Conservation (phyloP, 2,329 filamentous ascomycete species). For the Madurella mycetomatis region DNA sequence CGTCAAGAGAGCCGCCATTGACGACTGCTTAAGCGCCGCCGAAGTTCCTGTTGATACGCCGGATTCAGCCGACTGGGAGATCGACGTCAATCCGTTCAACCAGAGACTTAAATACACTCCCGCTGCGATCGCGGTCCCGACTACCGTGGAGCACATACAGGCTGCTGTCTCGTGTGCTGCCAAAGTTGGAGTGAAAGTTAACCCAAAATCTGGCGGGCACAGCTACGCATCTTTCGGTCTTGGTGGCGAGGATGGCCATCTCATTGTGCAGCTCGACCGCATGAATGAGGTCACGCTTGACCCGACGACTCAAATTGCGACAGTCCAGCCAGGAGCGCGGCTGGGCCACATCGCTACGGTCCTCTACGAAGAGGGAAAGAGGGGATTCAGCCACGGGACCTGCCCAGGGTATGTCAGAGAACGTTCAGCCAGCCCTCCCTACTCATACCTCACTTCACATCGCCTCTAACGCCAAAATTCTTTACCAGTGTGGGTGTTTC, state of each 20-base stretch:
- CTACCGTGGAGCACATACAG: constrained; percentile 40
- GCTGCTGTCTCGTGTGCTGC: constrained; percentile 44
- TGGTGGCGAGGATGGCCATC: constrained; percentile 44
- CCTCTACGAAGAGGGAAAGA: constrained; percentile 36
- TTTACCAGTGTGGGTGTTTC: constrained; percentile 36
- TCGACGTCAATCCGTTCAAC: constrained; percentile 29
- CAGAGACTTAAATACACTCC: constrained; percentile 34
- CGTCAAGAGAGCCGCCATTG: constrained; percentile 25
- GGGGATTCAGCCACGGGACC: constrained; percentile 46
- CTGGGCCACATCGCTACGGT: constrained; percentile 43
- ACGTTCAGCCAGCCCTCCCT: no score
- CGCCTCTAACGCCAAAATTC: constrained; percentile 11
- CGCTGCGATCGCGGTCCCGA: constrained; percentile 40
- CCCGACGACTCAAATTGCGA: constrained; percentile 36
- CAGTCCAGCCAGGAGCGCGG: constrained; percentile 48
- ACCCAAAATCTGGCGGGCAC: constrained; percentile 47
- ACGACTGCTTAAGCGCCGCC: constrained; percentile 28
- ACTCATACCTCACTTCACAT: not conserved
- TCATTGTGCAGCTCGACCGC: constrained; percentile 45
- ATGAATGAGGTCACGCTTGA: constrained; percentile 42
- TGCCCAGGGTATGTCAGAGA: constrained; percentile 43
- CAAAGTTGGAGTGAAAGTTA: constrained; percentile 40
- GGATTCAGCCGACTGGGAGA: constrained; percentile 24
- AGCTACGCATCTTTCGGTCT: constrained; percentile 47
- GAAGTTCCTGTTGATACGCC: constrained; percentile 25